phyloP scores from a whole-genome alignment of 2,329 filamentous ascomycete genomes.

The Magnaporthiopsis poae region DNA sequence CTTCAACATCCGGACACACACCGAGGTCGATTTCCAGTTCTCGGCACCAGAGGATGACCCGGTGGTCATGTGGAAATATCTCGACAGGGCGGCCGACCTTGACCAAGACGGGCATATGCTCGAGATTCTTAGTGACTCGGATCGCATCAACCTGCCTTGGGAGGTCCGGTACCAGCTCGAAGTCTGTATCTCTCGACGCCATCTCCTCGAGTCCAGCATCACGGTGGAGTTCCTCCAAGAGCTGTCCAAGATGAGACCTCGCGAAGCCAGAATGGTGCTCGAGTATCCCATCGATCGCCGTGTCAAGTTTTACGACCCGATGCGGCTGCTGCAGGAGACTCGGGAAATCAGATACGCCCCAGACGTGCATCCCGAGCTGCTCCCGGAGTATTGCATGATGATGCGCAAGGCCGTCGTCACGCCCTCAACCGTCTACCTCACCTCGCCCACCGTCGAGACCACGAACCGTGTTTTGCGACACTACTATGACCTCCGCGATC shows the following conservation, averaged over 20 bases:
- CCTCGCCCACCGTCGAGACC: slow-evolving; percentile 68
- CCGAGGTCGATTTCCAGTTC: slow-evolving; percentile 7
- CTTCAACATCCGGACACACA: slow-evolving; percentile 52
- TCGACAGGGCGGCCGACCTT: slow-evolving; percentile 6
- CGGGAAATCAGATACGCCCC: slow-evolving; percentile 38
- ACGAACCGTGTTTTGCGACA: slow-evolving; percentile 79
- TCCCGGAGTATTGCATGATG: slow-evolving; percentile 56
- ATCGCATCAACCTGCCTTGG: slow-evolving; percentile 36
- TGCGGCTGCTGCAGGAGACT: slow-evolving; percentile 56
- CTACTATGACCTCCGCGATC: slow-evolving; percentile 58
- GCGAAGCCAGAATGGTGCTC: slow-evolving; percentile 55
- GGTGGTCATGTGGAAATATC: slow-evolving; percentile 9
- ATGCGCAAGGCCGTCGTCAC: slow-evolving; percentile 72
- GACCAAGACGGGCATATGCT: background rate
- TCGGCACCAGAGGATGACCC: slow-evolving; percentile 6
- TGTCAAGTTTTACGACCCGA: slow-evolving; percentile 50
- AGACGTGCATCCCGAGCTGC: slow-evolving; percentile 27
- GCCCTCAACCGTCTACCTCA: slow-evolving; percentile 71
- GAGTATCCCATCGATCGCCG: slow-evolving; percentile 59
- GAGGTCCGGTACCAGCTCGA: slow-evolving; percentile 81
- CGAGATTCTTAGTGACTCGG: background rate
- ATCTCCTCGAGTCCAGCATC: slow-evolving; percentile 68
- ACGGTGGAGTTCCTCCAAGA: slow-evolving; percentile 54
- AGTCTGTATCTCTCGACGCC: slow-evolving; percentile 74
- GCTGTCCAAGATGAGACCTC: slow-evolving; percentile 39